Base-by-base conservation (phyloP, 805 yeast species). In the Cyberlindnera xishuangbannaensis region DNA sequence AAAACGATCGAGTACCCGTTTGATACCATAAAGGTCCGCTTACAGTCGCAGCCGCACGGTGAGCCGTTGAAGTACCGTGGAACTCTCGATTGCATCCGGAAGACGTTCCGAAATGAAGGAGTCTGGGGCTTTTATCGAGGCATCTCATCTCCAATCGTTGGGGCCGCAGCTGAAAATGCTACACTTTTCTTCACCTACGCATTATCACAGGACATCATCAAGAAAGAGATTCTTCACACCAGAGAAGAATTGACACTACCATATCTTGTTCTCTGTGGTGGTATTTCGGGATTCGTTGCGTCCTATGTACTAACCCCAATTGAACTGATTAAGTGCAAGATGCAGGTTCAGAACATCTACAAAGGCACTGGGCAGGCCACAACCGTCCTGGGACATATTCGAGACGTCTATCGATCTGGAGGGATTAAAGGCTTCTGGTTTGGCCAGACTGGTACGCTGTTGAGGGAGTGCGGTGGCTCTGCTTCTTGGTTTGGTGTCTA, bases 401-500 rank as follows among this genome's bases (percentile, higher is more conserved):
- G 43, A 24, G 55, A 61, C 4, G 65, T 83, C 0, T 48, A 73
- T 14, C 44, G 47, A 13, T 57, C 64, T 4, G 64, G 68, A 12
- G 96, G 97, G 0, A 6, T 84, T 0, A 27, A 45, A 8, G 96
- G 95, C 1, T 65, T 88, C 40, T 88, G 95, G 95, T 73, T 73
- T 42, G 97, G 97, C 2, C 87, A 87, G 45, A 63, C 77, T 1
- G 78, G 92, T 15, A 88, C 97, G 0, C 59, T 85, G 30, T 43
- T 83, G 2, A 70, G 97, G 48, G 97, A 88, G 54, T 70, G 84
- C 24, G 80, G 87, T 18, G 97, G 97, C 7, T 83, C 95, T 2
- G 84, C 95, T 4, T 78, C 90, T 2, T 88, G 97, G 97, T 88
- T 88, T 61, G 90, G 95, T 0, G 74, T 92, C 13, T 87, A 87